Conservation (phyloP, 2,329 filamentous ascomycete species). For the Colletotrichum liriopes region DNA sequence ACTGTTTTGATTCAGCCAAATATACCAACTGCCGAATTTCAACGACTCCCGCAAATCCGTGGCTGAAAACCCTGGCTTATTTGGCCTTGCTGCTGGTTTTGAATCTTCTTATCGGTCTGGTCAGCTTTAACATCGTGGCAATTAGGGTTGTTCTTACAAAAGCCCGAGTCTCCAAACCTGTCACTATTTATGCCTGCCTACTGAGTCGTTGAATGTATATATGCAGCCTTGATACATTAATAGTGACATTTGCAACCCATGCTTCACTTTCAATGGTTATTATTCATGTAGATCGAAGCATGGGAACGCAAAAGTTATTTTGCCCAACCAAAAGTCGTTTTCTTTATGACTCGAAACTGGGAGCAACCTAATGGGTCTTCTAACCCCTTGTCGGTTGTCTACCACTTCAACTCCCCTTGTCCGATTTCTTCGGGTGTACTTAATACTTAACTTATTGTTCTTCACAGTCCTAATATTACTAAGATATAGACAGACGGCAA, state of each 20-base stretch:
- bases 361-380: neutral
- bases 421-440: too few species aligned
- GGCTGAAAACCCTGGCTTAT: too few species aligned
- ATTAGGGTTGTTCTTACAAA: neutral
- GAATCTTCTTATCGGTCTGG: neutral
- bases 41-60: neutral
- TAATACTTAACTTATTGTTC: too few species aligned
- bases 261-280: neutral
- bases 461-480: neutral
- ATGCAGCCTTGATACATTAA: neutral
- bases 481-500: too few species aligned
- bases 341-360: neutral
- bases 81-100: neutral
- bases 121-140: neutral
- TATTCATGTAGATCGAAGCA: neutral
- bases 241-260: neutral
- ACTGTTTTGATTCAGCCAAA: too few species aligned
- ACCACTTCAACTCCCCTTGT: neutral
- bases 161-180: neutral
- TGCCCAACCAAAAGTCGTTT: neutral
- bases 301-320: neutral
- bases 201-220: neutral
- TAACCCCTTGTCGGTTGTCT: neutral
- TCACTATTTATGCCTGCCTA: neutral
- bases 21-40: neutral